Evolutionary conservation across 805 yeast genomes (phyloP), one percentile per base, ranked within the genome.

Genomic region (Komagataella kurtzmanii): DNA sequence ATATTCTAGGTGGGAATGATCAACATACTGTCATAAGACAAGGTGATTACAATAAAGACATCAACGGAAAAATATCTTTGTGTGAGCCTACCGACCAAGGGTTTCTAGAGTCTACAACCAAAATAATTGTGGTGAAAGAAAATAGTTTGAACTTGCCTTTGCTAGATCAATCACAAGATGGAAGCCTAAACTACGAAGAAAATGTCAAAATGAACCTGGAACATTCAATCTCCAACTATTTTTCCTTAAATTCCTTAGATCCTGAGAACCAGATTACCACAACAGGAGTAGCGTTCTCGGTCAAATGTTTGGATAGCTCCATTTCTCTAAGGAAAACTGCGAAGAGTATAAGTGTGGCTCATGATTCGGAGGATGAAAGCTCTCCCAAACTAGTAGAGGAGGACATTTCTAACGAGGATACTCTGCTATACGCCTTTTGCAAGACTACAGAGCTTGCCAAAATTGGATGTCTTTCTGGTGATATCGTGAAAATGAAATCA

Each of bases 71-170:
- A 6, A 73, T 87, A 2, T 57, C 76, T 3, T 72, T 81, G 21
- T 79, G 88, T 61, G 95, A 86, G 57, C 95, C 95, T 0, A 72
- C 79, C 2, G 78, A 75, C 46, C 95, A 86, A 61, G 96, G 96
- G 0, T 56, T 62, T 6, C 58, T 84, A 1, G 62, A 66, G 18
- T 52, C 56, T 1, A 62, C 65, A 1, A 81, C 91, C 0, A 68
- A 68, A n/a, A 65, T 87, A 2, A 74, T 81, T 2, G 64, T 85
- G 30, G 75, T 81, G 17, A 75, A 72, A 53, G 51, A 51, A 19
- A 47, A 30, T 10, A 30, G 10, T 30, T 5, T 30, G 14, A 30
- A 30, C 4, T 6, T 30, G 40, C 12, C 14, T 10, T 30, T 30
- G 40, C 14, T 14, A 30, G 40, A 30, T 30, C n/a, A 10, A 8